Base-by-base conservation (phyloP, 345 rosid genomes). In the Pistacia vera region DNA sequence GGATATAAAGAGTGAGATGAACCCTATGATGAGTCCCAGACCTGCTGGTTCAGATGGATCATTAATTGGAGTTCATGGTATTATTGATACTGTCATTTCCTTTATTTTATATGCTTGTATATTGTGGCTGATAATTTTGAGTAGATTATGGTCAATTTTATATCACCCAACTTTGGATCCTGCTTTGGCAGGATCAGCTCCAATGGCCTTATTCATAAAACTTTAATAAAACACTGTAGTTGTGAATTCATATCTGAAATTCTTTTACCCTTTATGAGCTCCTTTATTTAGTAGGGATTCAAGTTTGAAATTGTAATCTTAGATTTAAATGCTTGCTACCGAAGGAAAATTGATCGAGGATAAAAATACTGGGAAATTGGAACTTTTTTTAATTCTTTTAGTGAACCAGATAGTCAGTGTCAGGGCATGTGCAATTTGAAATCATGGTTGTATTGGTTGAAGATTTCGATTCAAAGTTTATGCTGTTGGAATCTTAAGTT, bases 41-140 rank as follows among this genome's bases (percentile, higher is more conserved):
- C 70, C 68, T 54, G 77, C 69, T 60, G 86, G 81, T 59, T 38
- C 68, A 4, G 88, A 83, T 35, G 89, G 89, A 76, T 79, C 89
- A 22, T 52, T 83, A 60, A 44, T 81, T 71, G 88, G 89, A 75
- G 78, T 74, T 77, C 89, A 81, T 51, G 92, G 92, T 86, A 83
- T 57, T 65, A 6, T 75, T 38, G 11, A 12, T 55, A 41, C 59
- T n/a, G 20, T 49, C 48, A 28, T 60, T 62, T 6, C 75, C 51
- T 44, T 74, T 18, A 54, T 4, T 49, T 56, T 63, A 10, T 7
- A 54, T 30, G 38, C 28, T 60, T 72, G 75, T 60, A 44, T 25
- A 60, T 60, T 22, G 14, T 48, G 38, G 2, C 10, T 2, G 28
- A 60, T 49, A 46, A 60, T 60, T 22, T 46, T 60, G 56, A 72